A percentile compares a stretch with the other conserved stretches of the same genome.
phyloP scores from a whole-genome alignment of 208 protist genomes.

The Naegleria fowleri region DNA sequence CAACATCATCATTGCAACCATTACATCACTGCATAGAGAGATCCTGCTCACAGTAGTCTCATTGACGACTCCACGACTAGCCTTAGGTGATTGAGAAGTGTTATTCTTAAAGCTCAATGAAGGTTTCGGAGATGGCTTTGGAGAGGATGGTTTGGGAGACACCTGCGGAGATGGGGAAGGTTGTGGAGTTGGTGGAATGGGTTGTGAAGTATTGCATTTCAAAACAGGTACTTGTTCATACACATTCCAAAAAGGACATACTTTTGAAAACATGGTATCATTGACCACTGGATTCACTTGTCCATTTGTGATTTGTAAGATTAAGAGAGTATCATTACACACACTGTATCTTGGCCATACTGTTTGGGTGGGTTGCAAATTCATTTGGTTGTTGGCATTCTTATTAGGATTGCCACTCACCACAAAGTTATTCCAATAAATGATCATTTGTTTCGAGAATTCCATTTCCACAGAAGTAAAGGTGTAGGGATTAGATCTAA shows the following conservation, averaged over 20 bases:
- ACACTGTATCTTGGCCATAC: background rate
- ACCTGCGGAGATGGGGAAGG: background rate
- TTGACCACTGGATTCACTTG: background rate
- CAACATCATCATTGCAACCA: too few relatives aligned
- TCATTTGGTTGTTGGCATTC: background rate
- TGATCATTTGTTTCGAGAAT: background rate
- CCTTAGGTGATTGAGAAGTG: too few relatives aligned
- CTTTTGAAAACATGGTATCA: background rate
- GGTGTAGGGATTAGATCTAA: background rate
- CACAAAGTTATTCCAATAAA: conserved; percentile 22
- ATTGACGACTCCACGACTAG: too few relatives aligned
- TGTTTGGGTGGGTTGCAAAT: background rate
- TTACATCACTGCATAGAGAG: too few relatives aligned
- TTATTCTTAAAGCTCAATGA: too few relatives aligned
- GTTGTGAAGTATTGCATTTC: background rate
- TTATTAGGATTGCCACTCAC: background rate
- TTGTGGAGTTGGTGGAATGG: background rate
- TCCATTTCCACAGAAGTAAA: background rate
- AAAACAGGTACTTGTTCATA: background rate
- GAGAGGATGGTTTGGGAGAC: too few relatives aligned
- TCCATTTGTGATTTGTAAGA: background rate
- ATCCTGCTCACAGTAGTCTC: too few relatives aligned
- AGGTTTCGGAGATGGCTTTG: background rate
- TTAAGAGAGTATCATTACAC: background rate
- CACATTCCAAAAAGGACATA: background rate